Evolutionary conservation across 78 protist genomes (phyloP).

Genomic region (Dictyostelium brefeldianum): DNA sequence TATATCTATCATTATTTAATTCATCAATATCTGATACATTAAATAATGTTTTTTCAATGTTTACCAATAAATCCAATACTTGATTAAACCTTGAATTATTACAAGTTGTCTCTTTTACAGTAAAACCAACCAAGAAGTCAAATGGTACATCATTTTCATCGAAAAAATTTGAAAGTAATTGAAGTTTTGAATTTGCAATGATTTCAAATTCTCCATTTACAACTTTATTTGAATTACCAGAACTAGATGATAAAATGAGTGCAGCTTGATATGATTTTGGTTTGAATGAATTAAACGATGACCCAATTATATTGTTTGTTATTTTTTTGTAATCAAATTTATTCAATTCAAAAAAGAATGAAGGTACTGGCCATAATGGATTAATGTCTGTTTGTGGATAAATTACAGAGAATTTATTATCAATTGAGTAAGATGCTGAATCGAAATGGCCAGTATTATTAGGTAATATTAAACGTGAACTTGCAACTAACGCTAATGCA

Average conservation of each 20-base stretch:
- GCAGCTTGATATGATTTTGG: slow-evolving; percentile 15
- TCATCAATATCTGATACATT: slow-evolving; percentile 19
- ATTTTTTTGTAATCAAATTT: no score
- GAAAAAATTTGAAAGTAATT: background rate
- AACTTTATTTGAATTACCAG: background rate
- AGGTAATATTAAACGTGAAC: background rate
- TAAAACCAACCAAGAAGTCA: background rate
- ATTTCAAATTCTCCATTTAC: background rate
- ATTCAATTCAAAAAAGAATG: background rate
- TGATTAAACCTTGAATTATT: background rate
- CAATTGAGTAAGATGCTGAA: background rate
- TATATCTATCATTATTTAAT: slow-evolving; percentile 19
- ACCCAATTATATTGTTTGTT: background rate
- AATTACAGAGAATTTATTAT: background rate
- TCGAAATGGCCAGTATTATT: background rate
- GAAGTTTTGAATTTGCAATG: background rate
- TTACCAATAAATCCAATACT: background rate
- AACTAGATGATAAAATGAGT: background rate
- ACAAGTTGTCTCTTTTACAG: background rate
- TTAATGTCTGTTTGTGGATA: background rate
- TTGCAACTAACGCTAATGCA: background rate
- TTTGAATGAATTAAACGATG: background rate
- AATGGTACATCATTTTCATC: background rate
- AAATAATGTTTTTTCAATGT: background rate
- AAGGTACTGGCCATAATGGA: background rate